These are phyloP conservation scores for Brassica balearica DNA, from an alignment of 441 rosid genomes.

Conservation along the genomic window DNA sequence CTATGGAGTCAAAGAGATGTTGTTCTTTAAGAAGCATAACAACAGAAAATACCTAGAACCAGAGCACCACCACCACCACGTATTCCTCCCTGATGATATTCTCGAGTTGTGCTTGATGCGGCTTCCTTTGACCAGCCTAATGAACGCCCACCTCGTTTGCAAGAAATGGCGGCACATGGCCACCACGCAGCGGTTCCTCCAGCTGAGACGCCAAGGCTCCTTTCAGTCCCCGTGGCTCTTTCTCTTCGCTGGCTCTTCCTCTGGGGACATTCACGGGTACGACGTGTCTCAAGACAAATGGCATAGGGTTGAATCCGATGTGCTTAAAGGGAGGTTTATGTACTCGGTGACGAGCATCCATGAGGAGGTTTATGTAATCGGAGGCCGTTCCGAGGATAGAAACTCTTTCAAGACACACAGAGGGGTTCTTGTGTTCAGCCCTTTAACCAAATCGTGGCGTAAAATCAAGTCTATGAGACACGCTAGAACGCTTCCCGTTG, in stretches of 20 bases:
- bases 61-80: conserved; percentile 39
- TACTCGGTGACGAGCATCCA: conserved; percentile 75
- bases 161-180: conserved; percentile 90
- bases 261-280: conserved; percentile 79
- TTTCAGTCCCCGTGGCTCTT: conserved; percentile 90
- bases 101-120: conserved; percentile 91
- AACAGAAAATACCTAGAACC: conserved; percentile 54
- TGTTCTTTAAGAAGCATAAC: conserved; percentile 75
- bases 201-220: conserved; percentile 69
- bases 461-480: conserved; percentile 83
- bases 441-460: conserved; percentile 83
- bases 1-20: conserved; percentile 80
- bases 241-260: conserved; percentile 67
- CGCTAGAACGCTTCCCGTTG: conserved; percentile 84
- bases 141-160: conserved; percentile 94
- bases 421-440: conserved; percentile 80
- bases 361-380: conserved; percentile 81
- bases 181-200: conserved; percentile 71
- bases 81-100: conserved; percentile 87
- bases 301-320: conserved; percentile 76
- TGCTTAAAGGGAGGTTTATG: conserved; percentile 85
- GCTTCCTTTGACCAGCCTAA: conserved; percentile 78
- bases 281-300: conserved; percentile 81
- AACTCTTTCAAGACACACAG: conserved; percentile 88
- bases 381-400: conserved; percentile 90